Evolutionary conservation across 129 eudicot species (phyloP).

Genomic region (Chrysanthemum makinoi): DNA sequence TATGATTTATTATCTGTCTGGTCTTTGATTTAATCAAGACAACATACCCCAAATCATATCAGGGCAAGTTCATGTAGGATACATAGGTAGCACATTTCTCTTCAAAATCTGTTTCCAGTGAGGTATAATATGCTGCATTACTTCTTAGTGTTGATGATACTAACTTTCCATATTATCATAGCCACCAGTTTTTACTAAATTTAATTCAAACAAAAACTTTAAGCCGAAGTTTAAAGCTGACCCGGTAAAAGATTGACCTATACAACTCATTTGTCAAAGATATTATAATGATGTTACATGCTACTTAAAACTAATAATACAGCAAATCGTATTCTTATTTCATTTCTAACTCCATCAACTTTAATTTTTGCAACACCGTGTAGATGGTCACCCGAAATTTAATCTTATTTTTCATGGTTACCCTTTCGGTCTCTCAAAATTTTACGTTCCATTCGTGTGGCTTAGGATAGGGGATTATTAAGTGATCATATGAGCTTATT

Average conservation of each 20-base stretch:
- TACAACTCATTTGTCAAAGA: background rate
- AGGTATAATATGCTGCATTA: too few relatives aligned
- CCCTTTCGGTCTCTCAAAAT: constrained; percentile 14
- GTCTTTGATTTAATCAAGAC: too few relatives aligned
- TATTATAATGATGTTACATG: background rate
- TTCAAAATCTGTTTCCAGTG: too few relatives aligned
- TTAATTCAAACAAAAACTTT: background rate
- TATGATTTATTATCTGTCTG: too few relatives aligned
- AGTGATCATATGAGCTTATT: too few relatives aligned
- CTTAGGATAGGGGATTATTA: too few relatives aligned
- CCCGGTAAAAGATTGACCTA: background rate
- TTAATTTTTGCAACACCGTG: constrained; percentile 17
- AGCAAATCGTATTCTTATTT: background rate
- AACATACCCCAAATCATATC: too few relatives aligned
- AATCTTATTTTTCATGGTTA: background rate
- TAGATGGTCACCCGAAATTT: background rate
- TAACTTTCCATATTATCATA: background rate
- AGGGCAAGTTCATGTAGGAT: too few relatives aligned
- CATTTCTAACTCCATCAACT: constrained; percentile 1
- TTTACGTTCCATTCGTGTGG: background rate
- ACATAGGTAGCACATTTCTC: too few relatives aligned
- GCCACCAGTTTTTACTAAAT: background rate
- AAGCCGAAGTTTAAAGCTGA: background rate
- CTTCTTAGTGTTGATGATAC: too few relatives aligned
- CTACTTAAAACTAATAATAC: background rate